Conservation (phyloP, 1,284 basidiomycete genomes). For the Meira miltonrushii region DNA sequence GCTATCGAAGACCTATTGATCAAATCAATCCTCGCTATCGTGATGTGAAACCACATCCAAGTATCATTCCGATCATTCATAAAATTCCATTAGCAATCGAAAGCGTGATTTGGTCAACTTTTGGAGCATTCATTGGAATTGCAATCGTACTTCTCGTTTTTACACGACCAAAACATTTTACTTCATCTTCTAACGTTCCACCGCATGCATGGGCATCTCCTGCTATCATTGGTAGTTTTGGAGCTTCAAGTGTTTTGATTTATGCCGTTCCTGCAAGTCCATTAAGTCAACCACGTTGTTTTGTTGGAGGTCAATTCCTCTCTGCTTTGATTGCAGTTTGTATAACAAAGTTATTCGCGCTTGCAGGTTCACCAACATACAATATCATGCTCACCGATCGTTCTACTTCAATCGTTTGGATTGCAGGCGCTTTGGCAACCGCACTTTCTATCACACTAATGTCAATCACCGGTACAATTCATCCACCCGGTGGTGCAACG, state of each 20-base stretch:
- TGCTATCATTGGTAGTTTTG: constrained; percentile 35
- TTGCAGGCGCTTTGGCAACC: constrained; percentile 25
- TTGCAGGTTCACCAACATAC: constrained; percentile 23
- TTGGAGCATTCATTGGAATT: constrained; percentile 27
- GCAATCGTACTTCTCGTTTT: constrained; percentile 18
- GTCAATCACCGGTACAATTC: constrained; percentile 27
- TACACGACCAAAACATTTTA: constrained; percentile 24
- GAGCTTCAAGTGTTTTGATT: constrained; percentile 33
- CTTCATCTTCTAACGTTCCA: constrained; percentile 24
- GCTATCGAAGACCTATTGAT: constrained; percentile 15
- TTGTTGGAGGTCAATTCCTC: constrained; percentile 30
- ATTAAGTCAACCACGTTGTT: constrained; percentile 27
- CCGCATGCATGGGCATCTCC: constrained; percentile 26
- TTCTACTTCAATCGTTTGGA: constrained; percentile 27
- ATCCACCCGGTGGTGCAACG: constrained; percentile 33
- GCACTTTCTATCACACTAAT: constrained; percentile 27
- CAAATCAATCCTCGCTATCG: background rate
- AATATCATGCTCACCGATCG: constrained; percentile 24
- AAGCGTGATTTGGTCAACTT: constrained; percentile 30
- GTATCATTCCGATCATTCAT: constrained; percentile 21
- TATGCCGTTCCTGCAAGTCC: constrained; percentile 32
- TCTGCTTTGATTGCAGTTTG: constrained; percentile 23
- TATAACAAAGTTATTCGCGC: constrained; percentile 30
- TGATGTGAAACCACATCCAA: background rate
- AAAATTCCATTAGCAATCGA: constrained; percentile 27